Evolutionary conservation across 2,329 filamentous ascomycete species (phyloP).

Genomic region (Sclerotiophoma versabilis): DNA sequence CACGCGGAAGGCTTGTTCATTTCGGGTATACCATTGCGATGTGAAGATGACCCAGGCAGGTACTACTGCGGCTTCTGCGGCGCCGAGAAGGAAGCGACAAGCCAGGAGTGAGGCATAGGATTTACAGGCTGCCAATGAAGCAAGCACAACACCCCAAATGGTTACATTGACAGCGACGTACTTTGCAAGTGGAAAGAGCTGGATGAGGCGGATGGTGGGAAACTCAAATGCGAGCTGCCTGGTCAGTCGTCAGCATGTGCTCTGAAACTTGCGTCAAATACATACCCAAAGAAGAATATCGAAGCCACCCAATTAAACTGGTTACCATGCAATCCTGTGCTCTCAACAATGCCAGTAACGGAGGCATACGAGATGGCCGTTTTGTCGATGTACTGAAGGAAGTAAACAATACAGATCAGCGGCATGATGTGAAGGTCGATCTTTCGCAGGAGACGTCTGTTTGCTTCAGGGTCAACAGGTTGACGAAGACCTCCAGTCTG

Average conservation of each 20-base stretch:
- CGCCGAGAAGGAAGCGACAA: conserved; percentile 30
- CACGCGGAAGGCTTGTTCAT: conserved; percentile 29
- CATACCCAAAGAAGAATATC: conserved; percentile 61
- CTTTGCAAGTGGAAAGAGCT: conserved; percentile 29
- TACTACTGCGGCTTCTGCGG: conserved; percentile 32
- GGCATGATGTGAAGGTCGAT: conserved; percentile 62
- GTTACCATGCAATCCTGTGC: conserved; percentile 55
- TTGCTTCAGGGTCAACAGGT: conserved; percentile 12
- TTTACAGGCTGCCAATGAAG: conserved; percentile 29
- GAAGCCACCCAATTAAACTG: conserved; percentile 64
- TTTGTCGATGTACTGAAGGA: conserved; percentile 65
- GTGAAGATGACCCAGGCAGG: conserved; percentile 31
- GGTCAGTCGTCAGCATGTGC: conserved; percentile 33
- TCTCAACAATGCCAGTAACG: conserved; percentile 62
- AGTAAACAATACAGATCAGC: conserved; percentile 59
- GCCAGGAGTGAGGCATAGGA: conserved; percentile 30
- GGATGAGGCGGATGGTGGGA: conserved; percentile 5
- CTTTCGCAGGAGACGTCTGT: conserved; percentile 41
- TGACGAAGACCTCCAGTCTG: conserved; percentile 10
- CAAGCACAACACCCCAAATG: conserved; percentile 27
- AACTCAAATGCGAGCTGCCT: conserved; percentile 22
- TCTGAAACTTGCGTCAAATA: conserved; percentile 21
- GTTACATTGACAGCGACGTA: conserved; percentile 36
- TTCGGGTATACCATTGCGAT: conserved; percentile 19
- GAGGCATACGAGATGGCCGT: conserved; percentile 62